These are phyloP conservation scores for Glebionis coronaria DNA, from an alignment of 129 eudicot genomes.

Conservation along the genomic window DNA sequence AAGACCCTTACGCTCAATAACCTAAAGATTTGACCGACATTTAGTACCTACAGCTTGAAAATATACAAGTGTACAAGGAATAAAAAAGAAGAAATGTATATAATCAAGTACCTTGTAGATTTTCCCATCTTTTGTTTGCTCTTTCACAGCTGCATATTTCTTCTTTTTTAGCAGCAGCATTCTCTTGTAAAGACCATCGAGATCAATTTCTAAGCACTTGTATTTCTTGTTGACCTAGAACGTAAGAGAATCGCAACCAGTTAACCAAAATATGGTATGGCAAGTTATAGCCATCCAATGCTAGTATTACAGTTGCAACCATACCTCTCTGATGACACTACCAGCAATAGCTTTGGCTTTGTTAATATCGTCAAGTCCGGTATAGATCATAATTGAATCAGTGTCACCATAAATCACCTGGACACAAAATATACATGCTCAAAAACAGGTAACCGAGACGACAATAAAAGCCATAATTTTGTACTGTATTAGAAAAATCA, in stretches of 20 bases:
- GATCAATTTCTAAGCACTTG: constrained; percentile 91
- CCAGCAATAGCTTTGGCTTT: constrained; percentile 81
- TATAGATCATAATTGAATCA: constrained; percentile 97
- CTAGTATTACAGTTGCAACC: constrained; percentile 10
- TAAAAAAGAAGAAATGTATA: constrained; percentile 5
- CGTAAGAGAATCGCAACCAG: constrained; percentile 4
- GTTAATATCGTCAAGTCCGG: constrained; percentile 82
- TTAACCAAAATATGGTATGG: neutral
- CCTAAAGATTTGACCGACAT: constrained; percentile 35
- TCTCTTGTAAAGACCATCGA: constrained; percentile 96
- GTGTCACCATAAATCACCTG: constrained; percentile 99
- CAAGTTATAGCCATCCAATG: neutral
- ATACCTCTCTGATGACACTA: constrained; percentile 92
- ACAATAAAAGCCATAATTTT: neutral
- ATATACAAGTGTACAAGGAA: constrained; percentile 1
- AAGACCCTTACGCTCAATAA: constrained; percentile 92
- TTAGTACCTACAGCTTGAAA: neutral
- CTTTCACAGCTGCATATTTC: constrained; percentile 98
- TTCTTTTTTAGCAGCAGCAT: constrained; percentile 97
- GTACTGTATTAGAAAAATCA: constrained; percentile 17
- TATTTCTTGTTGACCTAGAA: constrained; percentile 94
- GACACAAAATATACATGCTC: constrained; percentile 18
- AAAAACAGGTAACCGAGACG: constrained; percentile 11
- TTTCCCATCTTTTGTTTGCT: constrained; percentile 72
- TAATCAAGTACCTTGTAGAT: constrained; percentile 59